phyloP scores from a whole-genome alignment of 257 asterid genomes.

The Eucommia ulmoides region DNA sequence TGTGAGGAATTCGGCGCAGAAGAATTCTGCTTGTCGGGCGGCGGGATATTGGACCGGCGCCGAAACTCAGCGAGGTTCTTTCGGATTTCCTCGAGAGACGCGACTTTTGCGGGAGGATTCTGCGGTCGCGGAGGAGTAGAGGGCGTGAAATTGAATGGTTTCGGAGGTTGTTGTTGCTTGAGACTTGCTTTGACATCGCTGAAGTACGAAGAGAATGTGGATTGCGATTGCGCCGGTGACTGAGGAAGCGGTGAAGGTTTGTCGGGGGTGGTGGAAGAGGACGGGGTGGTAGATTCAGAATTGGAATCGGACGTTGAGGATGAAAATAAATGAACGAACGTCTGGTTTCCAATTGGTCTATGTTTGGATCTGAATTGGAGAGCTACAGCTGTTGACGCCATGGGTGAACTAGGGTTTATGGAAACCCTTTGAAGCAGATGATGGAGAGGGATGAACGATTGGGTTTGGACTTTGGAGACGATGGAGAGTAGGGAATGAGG shows the following conservation, averaged over 20 bases:
- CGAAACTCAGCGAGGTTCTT: slow-evolving; percentile 25
- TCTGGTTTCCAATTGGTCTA: neutral
- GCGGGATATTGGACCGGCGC: slow-evolving; percentile 13
- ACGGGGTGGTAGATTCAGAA: slow-evolving; percentile 12
- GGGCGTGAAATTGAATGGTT: slow-evolving; percentile 6
- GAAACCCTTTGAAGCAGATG: too few species aligned
- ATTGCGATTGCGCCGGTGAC: slow-evolving; percentile 8
- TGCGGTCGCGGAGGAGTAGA: slow-evolving; percentile 1
- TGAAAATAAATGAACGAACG: neutral
- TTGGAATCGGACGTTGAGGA: slow-evolving; percentile 5
- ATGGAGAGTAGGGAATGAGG: too few species aligned
- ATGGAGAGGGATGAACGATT: too few species aligned
- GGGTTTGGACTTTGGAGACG: too few species aligned
- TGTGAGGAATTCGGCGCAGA: slow-evolving; percentile 2
- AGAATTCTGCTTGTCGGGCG: slow-evolving; percentile 11
- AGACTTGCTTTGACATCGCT: slow-evolving; percentile 27
- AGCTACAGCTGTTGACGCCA: slow-evolving; percentile 38
- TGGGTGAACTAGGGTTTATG: slow-evolving; percentile 16
- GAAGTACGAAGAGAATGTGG: slow-evolving; percentile 18
- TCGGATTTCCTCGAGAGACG: slow-evolving; percentile 8
- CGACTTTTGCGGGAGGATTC: slow-evolving; percentile 7
- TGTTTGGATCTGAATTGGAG: slow-evolving; percentile 20
- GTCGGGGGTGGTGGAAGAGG: slow-evolving; percentile 17
- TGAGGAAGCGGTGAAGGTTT: slow-evolving; percentile 8
- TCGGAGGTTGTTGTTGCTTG: slow-evolving; percentile 10